These are phyloP conservation scores for Rhododendron henanense DNA, from an alignment of 148 eudicot species.

Conservation along the genomic window DNA sequence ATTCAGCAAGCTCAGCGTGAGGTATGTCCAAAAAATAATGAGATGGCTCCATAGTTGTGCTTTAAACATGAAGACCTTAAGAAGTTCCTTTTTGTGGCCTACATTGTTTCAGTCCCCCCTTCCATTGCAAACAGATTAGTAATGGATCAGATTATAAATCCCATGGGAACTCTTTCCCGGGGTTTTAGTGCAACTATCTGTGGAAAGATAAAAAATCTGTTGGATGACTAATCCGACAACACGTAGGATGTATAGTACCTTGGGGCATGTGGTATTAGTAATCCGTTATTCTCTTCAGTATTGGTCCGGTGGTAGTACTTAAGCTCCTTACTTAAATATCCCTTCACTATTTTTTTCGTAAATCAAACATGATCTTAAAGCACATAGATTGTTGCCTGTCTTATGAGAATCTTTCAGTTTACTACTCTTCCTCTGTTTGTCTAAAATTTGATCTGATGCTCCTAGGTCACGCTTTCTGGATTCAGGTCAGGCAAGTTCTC, in stretches of 20 bases:
- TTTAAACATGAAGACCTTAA: not conserved
- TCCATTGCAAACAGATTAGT: not conserved
- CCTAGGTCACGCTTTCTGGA: constrained; percentile 72
- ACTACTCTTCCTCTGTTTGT: not conserved
- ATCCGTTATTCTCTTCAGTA: not conserved
- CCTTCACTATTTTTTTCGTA: not conserved
- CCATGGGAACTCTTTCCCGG: not conserved
- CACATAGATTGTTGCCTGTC: not conserved
- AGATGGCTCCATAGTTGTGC: not conserved
- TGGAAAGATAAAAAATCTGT: not conserved
- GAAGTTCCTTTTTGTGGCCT: not conserved
- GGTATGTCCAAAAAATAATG: constrained; percentile 28
- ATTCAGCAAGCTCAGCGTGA: constrained; percentile 88
- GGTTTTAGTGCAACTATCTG: not conserved
- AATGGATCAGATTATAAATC: not conserved
- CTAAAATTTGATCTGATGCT: constrained; percentile 5
- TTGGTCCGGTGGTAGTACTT: not conserved
- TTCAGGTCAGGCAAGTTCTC: constrained; percentile 84
- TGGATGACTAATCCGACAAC: not conserved
- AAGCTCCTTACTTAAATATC: not conserved
- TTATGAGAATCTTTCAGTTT: not conserved
- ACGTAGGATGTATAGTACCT: not conserved
- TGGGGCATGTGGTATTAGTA: not conserved
- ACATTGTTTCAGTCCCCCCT: too few relatives aligned
- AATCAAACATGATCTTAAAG: not conserved